Conservation (phyloP, 305 asterid genomes). For the Striga hermonthica region DNA sequence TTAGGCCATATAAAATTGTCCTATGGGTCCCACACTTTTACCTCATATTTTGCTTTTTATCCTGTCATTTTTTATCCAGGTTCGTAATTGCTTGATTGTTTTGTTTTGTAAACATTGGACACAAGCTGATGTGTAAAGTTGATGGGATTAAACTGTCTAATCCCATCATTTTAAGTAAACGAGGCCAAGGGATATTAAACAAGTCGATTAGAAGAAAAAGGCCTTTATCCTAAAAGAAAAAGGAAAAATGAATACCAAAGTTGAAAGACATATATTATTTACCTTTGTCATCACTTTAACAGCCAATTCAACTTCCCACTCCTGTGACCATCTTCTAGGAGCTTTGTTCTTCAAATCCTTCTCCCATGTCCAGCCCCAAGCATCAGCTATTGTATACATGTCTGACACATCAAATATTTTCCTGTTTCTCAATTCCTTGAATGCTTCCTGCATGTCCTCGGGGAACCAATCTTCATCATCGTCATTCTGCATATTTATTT, state of each 20-base stretch:
- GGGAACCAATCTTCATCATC: slow-evolving; percentile 97
- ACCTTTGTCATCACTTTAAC: slow-evolving; percentile 77
- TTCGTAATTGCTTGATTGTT: too few relatives aligned
- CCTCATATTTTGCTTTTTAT: too few relatives aligned
- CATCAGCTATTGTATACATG: slow-evolving; percentile 96
- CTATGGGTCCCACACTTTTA: too few relatives aligned
- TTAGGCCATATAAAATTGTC: too few relatives aligned
- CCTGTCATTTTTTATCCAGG: too few relatives aligned
- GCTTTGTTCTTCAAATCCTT: slow-evolving; percentile 75
- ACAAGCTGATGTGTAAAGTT: too few relatives aligned
- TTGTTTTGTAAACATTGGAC: too few relatives aligned
- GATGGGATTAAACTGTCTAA: too few relatives aligned
- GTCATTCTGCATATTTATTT: slow-evolving; percentile 55
- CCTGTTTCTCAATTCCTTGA: slow-evolving; percentile 79
- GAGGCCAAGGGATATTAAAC: too few relatives aligned
- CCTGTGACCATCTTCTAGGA: slow-evolving; percentile 95
- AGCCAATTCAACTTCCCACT: slow-evolving; percentile 97
- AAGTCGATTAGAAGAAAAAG: neutral
- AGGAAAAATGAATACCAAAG: neutral
- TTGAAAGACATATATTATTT: slow-evolving; percentile 17
- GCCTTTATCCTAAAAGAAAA: neutral
- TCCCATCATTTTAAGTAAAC: too few relatives aligned
- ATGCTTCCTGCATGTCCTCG: slow-evolving; percentile 76
- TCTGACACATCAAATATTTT: slow-evolving; percentile 77
- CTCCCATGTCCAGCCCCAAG: slow-evolving; percentile 99